Evolutionary conservation across 106 monocot genomes (phyloP), one percentile per base, ranked within the genome.

Genomic region (Dendrobium officinale): DNA sequence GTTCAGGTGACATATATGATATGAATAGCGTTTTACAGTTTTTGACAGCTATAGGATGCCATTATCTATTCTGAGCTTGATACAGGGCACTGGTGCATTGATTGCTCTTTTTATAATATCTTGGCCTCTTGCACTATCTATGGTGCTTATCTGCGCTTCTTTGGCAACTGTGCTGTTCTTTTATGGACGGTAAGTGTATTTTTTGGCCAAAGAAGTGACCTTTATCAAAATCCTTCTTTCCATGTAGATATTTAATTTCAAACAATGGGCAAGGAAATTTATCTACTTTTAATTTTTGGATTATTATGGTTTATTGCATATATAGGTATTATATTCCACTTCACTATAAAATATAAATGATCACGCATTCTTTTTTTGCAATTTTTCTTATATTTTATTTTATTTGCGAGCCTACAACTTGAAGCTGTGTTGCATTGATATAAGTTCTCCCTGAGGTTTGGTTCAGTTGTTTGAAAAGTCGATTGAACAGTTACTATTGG

Each of bases 121-220:
- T 55, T 91, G 97, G 92, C 92, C 87, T 81, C 92, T 97, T 83
- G 94, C 93, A 75, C 67, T 92, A 48, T 90, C 86, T 41, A 94
- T 90, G 37, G 42, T 94, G 85, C 26, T 84, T 24, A 91, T 97
- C 40, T 97, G 96, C 74, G 82, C 79, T 68, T 51, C 81, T 51
- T 85, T 97, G 54, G 67, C 85, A 73, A 78, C 76, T 77, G 88
- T 97, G 85, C 84, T 94, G 87, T 54, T 91, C 56, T 74, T 92
- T 70, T 83, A 97, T 83, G 96, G 94, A 64, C 82, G 80, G 96
- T 97, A 83, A 88, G 83, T 27, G 55, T 42, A 51, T 80, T 73
- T 78, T 61, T 8, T 72, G 40, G 15, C 11, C 4, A 42, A 20
- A 20, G 37, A 8, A 27, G 29, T 70, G 6, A 8, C 74, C 19